These are phyloP conservation scores for Prosopis cineraria DNA, from an alignment of 306 rosid species.

Conservation along the genomic window DNA sequence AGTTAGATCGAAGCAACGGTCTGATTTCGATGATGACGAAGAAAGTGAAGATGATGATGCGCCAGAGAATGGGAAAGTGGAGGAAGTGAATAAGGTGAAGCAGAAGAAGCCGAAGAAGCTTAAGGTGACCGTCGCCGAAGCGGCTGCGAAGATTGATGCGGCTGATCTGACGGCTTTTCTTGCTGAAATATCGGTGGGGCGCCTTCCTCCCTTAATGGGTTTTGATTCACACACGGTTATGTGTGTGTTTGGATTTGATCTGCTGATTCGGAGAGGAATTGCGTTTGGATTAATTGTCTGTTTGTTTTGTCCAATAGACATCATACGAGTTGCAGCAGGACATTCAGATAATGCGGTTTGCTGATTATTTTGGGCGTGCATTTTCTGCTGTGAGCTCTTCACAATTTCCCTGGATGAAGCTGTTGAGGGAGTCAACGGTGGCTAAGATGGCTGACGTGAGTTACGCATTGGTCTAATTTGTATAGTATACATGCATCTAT, in stretches of 20 bases:
- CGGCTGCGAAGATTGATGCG: conserved; percentile 80
- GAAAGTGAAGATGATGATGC: conserved; percentile 59
- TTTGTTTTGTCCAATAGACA: conserved; percentile 41
- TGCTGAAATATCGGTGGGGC: conserved; percentile 64
- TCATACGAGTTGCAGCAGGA: conserved; percentile 70
- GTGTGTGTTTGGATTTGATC: conserved; percentile 15
- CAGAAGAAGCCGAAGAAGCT: conserved; percentile 87
- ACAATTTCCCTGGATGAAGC: conserved; percentile 94
- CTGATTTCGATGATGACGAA: conserved; percentile 42
- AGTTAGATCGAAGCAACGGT: conserved; percentile 65
- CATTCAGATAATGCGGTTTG: conserved; percentile 81
- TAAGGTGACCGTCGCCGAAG: conserved; percentile 84
- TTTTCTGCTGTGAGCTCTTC: conserved; percentile 75
- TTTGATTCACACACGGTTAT: conserved; percentile 17
- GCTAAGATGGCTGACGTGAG: conserved; percentile 88
- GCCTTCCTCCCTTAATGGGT: conserved; percentile 24
- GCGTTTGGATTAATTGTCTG: conserved; percentile 7
- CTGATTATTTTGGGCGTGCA: conserved; percentile 86
- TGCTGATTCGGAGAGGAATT: background rate
- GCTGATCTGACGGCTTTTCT: conserved; percentile 65
- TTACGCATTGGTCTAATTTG: conserved; percentile 23
- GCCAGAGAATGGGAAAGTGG: conserved; percentile 57
- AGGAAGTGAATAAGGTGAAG: conserved; percentile 78
- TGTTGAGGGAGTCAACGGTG: conserved; percentile 77
- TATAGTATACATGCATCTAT: background rate